Conservation (phyloP, 2,329 filamentous ascomycete genomes). For the Aspergillus pseudoglaucus region DNA sequence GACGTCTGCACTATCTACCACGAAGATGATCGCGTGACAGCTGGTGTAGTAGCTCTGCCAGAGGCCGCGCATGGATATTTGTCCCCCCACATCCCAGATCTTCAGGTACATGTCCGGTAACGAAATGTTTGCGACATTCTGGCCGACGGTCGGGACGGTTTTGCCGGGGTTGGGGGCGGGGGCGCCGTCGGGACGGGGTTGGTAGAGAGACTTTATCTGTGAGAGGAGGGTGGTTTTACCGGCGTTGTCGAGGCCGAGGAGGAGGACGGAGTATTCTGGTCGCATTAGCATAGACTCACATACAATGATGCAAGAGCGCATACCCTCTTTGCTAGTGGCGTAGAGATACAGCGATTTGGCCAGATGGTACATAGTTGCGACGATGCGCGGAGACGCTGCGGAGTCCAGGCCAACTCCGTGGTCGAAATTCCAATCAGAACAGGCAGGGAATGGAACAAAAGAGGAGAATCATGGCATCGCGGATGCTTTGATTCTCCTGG, state of each 20-base stretch:
- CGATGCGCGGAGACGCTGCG: conserved; percentile 11
- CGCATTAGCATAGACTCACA: conserved; percentile 1
- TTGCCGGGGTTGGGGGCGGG: conserved; percentile 59
- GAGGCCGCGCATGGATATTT: conserved; percentile 77
- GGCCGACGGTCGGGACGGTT: conserved; percentile 93
- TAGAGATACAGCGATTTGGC: conserved; percentile 91
- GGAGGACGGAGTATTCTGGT: conserved; percentile 89
- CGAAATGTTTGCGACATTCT: conserved; percentile 88
- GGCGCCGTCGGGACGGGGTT: conserved; percentile 34
- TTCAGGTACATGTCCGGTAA: conserved; percentile 95
- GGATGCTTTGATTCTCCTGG: background rate
- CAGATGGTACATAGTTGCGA: conserved; percentile 76
- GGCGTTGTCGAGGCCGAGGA: conserved; percentile 95
- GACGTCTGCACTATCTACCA: conserved; percentile 91
- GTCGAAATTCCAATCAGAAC: conserved; percentile 8
- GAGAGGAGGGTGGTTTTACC: conserved; percentile 98
- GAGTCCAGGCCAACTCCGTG: conserved; percentile 13
- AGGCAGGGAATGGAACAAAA: conserved; percentile 3
- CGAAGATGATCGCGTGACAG: conserved; percentile 95
- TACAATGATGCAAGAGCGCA: conserved; percentile 7
- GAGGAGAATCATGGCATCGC: conserved; percentile 17
- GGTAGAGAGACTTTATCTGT: conserved; percentile 85
- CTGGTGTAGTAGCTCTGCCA: conserved; percentile 95
- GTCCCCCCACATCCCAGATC: conserved; percentile 96
- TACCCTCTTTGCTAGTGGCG: conserved; percentile 94